Evolutionary conservation across 1,139 yeast genomes (phyloP).

Genomic region (Saccharomyces hybrid): DNA sequence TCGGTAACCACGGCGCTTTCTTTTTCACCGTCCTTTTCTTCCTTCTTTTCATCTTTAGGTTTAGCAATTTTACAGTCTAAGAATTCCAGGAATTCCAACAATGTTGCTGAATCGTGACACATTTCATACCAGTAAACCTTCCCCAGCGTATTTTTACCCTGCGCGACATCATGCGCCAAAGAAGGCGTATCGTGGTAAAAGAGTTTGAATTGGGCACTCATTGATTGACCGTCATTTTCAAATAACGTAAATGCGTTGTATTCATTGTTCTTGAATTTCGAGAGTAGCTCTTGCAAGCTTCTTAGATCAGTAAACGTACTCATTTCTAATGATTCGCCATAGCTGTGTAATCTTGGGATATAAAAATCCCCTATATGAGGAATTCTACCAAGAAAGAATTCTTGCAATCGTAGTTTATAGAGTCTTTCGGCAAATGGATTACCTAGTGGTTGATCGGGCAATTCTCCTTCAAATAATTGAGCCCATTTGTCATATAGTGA

Average conservation of each 20-base stretch:
- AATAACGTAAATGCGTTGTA: slow-evolving; percentile 23
- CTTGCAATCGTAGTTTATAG: slow-evolving; percentile 28
- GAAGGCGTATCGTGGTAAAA: slow-evolving; percentile 29
- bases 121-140: slow-evolving; percentile 31
- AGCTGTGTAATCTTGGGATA: slow-evolving; percentile 28
- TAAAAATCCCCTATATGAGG: slow-evolving; percentile 32
- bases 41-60: slow-evolving; percentile 9
- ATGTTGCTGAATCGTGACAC: slow-evolving; percentile 25
- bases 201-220: slow-evolving; percentile 28
- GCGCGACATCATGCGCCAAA: slow-evolving; percentile 21
- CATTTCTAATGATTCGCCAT: slow-evolving; percentile 18
- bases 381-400: slow-evolving; percentile 29
- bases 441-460: slow-evolving; percentile 25
- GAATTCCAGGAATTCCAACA: slow-evolving; percentile 25
- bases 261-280: slow-evolving; percentile 22
- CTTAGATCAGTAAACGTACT: slow-evolving; percentile 25
- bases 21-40: slow-evolving; percentile 5
- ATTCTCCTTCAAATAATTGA: slow-evolving; percentile 25
- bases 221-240: slow-evolving; percentile 27
- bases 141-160: slow-evolving; percentile 11
- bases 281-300: slow-evolving; percentile 15
- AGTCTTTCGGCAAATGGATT: slow-evolving; percentile 28
- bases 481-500: slow-evolving; percentile 25
- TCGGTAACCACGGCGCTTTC: not conserved
- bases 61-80: slow-evolving; percentile 22